These are phyloP conservation scores for Phytophthora megakarya DNA, from an alignment of 352 stramenopile species.

Conservation along the genomic window DNA sequence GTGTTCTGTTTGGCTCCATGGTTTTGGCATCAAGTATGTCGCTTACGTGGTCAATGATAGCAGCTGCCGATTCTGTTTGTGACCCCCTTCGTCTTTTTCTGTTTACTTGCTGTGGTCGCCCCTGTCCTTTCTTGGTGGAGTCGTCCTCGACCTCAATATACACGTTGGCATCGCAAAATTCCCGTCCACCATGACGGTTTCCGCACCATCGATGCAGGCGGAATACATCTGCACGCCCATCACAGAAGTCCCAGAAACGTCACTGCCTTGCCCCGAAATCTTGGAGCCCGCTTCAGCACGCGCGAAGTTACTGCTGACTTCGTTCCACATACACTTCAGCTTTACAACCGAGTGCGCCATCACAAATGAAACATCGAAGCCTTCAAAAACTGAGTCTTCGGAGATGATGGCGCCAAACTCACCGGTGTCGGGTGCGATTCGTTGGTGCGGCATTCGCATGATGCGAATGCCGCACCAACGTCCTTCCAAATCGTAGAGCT, in stretches of 20 bases:
- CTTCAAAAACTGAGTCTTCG: conserved; percentile 11
- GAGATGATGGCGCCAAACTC: conserved; percentile 9
- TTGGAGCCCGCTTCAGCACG: conserved; percentile 1
- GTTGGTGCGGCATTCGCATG: too few relatives aligned
- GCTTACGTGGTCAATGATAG: too few relatives aligned
- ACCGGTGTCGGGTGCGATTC: too few relatives aligned
- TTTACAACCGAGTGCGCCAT: conserved; percentile 5
- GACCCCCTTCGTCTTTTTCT: too few relatives aligned
- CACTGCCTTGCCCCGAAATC: conserved; percentile 4
- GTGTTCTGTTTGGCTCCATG: too few relatives aligned
- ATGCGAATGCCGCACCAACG: too few relatives aligned
- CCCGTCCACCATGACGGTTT: background rate
- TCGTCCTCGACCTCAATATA: conserved; percentile 3
- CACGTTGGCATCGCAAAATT: background rate
- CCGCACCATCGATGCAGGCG: conserved; percentile 8
- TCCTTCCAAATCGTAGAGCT: too few relatives aligned
- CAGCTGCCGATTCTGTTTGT: too few relatives aligned
- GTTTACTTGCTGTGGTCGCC: too few relatives aligned
- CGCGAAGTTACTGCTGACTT: conserved; percentile 7
- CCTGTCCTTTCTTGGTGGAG: too few relatives aligned
- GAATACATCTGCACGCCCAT: background rate
- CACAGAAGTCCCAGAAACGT: conserved; percentile 5
- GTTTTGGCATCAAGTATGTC: too few relatives aligned
- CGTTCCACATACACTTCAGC: conserved; percentile 6
- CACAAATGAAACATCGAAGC: background rate